Base-by-base conservation (phyloP, 73 alveolate genomes). In the Effrenium voratum region DNA sequence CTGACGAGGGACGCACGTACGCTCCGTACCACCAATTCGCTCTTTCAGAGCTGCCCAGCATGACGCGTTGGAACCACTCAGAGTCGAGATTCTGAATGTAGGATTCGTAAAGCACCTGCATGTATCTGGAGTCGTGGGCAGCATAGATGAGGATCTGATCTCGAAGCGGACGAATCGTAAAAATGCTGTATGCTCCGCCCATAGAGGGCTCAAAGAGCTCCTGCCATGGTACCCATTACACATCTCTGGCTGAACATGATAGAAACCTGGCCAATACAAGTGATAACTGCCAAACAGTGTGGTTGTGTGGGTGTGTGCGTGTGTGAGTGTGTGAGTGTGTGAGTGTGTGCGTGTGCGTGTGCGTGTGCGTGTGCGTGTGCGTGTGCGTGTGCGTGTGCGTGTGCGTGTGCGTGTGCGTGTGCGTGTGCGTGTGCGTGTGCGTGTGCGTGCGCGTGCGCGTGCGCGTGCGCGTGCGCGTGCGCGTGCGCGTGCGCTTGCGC, bases 181-280 rank as follows among this genome's bases (percentile, higher is more conserved):
- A 82, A 50, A 82, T 43, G n/a, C 49, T 73, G n/a, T 49, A 82
- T 3, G 44, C 24, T 34, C 92, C 92, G 3, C 92, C 92, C 16
- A 49, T 41, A 24, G 46, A 72, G 49, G 92, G 92, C 50, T 82
- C 92, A 82, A 82, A 82, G 38, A 82, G 92, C 24, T 82, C 75
- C 38, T 82, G 46, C 40, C 92, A n/a, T n/a, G n/a, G n/a, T n/a
- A n/a, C n/a, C n/a, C n/a, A n/a, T n/a, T n/a, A n/a, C n/a, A n/a
- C n/a, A n/a, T n/a, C n/a, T n/a, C n/a, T n/a, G n/a, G n/a, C n/a
- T n/a, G n/a, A n/a, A n/a, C n/a, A n/a, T n/a, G n/a, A n/a, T n/a
- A n/a, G n/a, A n/a, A n/a, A n/a, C n/a, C n/a, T n/a, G n/a, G n/a
- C n/a, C n/a, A n/a, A n/a, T n/a, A n/a, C n/a, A n/a, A n/a, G n/a